Conservation (phyloP, 306 rosid species). For the Mimosa pudica region DNA sequence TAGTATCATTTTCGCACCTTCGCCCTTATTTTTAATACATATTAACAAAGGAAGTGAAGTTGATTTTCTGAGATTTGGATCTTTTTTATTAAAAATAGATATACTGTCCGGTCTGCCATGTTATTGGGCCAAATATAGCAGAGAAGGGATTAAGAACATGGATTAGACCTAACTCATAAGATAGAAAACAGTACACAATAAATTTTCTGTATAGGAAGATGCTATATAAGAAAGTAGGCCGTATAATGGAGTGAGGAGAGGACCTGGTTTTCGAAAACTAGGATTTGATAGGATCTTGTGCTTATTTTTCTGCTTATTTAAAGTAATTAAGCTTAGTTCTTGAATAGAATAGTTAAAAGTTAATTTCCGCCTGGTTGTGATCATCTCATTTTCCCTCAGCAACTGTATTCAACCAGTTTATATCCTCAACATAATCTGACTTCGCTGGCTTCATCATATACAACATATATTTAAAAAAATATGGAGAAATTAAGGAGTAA, state of each 20-base stretch:
- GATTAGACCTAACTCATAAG: not conserved
- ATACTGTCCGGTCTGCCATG: not conserved
- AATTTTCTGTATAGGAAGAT: not conserved
- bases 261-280: not conserved
- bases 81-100: not conserved
- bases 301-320: not conserved
- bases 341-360: not conserved
- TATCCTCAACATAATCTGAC: not conserved
- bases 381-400: not conserved
- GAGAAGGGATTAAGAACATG: not conserved
- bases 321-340: not conserved
- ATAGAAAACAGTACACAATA: not conserved
- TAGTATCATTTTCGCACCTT: no score
- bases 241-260: not conserved
- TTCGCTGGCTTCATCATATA: not conserved
- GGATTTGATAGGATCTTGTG: not conserved
- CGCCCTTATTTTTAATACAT: no score
- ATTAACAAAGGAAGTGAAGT: not conserved
- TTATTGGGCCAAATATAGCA: not conserved
- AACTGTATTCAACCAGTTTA: not conserved
- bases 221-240: not conserved
- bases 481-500: not conserved
- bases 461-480: not conserved
- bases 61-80: not conserved
- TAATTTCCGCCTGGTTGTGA: not conserved